These are phyloP conservation scores for Immersiporthe knoxdaviesiana DNA, from an alignment of 2,329 filamentous ascomycete species.

Conservation along the genomic window DNA sequence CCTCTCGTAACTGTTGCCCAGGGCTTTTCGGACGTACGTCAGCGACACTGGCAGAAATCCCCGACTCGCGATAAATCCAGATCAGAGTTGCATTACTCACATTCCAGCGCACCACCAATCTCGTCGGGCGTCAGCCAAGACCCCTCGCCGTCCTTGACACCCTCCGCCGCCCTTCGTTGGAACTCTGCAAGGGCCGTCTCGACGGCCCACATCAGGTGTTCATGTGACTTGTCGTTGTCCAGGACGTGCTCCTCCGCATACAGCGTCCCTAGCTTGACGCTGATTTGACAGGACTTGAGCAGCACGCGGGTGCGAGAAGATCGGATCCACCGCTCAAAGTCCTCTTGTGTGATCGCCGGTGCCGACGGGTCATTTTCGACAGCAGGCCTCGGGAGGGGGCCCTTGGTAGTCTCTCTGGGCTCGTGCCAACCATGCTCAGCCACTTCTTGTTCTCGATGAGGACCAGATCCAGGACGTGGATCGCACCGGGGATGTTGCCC, in stretches of 20 bases:
- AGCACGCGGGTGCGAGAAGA: conserved; percentile 64
- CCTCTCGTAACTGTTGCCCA: conserved; percentile 76
- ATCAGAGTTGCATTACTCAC: conserved; percentile 44
- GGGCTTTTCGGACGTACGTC: conserved; percentile 53
- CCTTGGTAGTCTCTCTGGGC: conserved; percentile 39
- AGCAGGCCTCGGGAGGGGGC: conserved; percentile 27
- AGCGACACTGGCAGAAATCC: conserved; percentile 12
- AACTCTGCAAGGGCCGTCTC: conserved; percentile 78
- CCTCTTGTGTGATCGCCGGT: conserved; percentile 24
- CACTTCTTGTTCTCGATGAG: conserved; percentile 68
- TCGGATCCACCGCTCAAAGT: conserved; percentile 48
- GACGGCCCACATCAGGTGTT: conserved; percentile 77
- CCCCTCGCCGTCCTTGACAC: conserved; percentile 70
- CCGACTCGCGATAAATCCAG: conserved; percentile 7
- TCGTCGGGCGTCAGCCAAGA: conserved; percentile 72
- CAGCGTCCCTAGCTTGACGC: conserved; percentile 82
- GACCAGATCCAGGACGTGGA: conserved; percentile 78
- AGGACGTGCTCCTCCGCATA: conserved; percentile 78
- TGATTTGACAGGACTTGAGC: conserved; percentile 73
- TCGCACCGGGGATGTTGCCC: conserved; percentile 68
- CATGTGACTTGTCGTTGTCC: conserved; percentile 74
- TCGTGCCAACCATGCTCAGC: conserved; percentile 58
- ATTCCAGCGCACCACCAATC: conserved; percentile 74
- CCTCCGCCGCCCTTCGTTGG: conserved; percentile 66
- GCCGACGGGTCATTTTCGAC: conserved; percentile 38